Conservation (phyloP, 2,329 filamentous ascomycete species). For the Cladosporium sp. region DNA sequence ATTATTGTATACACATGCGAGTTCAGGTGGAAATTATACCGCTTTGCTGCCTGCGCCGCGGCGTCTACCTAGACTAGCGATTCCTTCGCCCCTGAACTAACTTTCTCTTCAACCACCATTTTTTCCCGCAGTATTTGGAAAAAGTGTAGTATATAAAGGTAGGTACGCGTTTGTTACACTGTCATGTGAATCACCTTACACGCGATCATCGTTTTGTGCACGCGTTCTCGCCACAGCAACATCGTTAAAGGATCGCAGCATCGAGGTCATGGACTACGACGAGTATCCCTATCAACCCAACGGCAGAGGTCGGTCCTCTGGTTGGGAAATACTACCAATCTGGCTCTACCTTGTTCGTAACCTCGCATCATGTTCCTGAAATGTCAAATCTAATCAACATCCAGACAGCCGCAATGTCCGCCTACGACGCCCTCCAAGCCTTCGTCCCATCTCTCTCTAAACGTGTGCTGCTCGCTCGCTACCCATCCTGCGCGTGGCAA, state of each 20-base stretch:
- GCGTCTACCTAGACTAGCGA: conserved; percentile 2
- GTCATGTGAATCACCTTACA: background rate
- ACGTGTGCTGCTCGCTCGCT: background rate
- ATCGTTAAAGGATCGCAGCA: background rate
- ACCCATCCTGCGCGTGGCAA: background rate
- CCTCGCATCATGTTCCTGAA: too few relatives aligned
- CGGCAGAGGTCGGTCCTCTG: background rate
- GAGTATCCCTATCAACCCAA: background rate
- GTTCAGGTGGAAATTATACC: background rate
- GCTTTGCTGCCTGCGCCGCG: conserved; percentile 7
- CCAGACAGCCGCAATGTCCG: conserved; percentile 8
- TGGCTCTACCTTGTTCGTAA: conserved; percentile 7
- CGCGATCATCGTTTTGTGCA: background rate
- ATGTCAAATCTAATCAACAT: background rate
- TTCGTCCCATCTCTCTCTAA: conserved; percentile 11
- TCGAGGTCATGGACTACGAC: background rate
- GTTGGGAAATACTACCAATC: conserved; percentile 5
- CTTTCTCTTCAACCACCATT: background rate
- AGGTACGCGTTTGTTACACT: background rate
- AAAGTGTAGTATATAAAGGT: background rate
- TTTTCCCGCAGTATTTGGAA: background rate
- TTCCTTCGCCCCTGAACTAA: conserved; percentile 11
- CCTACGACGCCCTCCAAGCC: conserved; percentile 3
- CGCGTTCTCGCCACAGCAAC: background rate
- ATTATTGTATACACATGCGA: background rate